Evolutionary conservation across 257 asterid genomes (phyloP).

Genomic region (Salvia hispanica): DNA sequence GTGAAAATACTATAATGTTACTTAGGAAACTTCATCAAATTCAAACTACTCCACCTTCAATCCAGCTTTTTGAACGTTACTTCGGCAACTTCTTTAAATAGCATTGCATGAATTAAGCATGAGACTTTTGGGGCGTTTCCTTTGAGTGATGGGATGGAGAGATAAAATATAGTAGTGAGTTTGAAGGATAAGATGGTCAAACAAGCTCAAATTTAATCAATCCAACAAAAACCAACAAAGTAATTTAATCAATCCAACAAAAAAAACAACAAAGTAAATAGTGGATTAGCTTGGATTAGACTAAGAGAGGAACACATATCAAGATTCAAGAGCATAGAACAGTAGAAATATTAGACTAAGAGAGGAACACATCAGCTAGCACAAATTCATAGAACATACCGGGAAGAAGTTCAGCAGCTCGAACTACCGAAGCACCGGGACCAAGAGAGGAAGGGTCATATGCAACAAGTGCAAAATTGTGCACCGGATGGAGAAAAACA

Average conservation of each 20-base stretch:
- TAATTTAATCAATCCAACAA: too few species aligned
- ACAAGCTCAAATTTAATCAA: too few species aligned
- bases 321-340: slow-evolving; percentile 10
- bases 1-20: too few species aligned
- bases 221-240: too few species aligned
- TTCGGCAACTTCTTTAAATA: background rate
- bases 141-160: too few species aligned
- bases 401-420: slow-evolving; percentile 96
- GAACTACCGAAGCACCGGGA: slow-evolving; percentile 79
- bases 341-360: slow-evolving; percentile 11
- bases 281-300: too few species aligned
- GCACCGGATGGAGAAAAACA: slow-evolving; percentile 98
- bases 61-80: background rate
- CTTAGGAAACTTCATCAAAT: too few species aligned
- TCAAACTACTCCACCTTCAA: slow-evolving; percentile 25
- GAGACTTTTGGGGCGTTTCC: background rate
- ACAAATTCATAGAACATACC: slow-evolving; percentile 49
- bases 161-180: too few species aligned
- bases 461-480: slow-evolving; percentile 94
- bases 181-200: too few species aligned
- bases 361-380: slow-evolving; percentile 14
- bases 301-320: too few species aligned
- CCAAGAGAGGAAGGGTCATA: slow-evolving; percentile 92
- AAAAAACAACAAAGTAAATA: too few species aligned
- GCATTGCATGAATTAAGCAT: slow-evolving; percentile 13